Percentiles rank a stretch among this genome's conserved stretches.
phyloP scores from a whole-genome alignment of 2,329 filamentous ascomycete species.

The Colletotrichum orbiculare region DNA sequence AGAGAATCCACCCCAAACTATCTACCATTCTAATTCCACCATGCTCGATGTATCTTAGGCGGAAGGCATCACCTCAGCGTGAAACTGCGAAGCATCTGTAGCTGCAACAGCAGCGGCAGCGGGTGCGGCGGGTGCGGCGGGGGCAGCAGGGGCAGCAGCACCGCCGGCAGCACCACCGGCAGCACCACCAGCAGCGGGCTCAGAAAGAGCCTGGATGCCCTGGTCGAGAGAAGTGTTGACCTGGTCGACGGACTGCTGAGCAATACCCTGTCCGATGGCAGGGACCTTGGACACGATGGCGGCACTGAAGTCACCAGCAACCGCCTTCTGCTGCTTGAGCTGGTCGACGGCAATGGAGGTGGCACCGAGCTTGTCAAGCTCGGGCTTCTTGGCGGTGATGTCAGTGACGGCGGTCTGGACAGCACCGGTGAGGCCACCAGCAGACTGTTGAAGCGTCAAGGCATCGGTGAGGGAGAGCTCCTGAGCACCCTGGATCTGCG shows the following conservation, averaged over 20 bases:
- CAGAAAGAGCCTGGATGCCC: constrained; percentile 38
- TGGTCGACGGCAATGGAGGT: constrained; percentile 40
- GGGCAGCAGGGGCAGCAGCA: constrained; percentile 7
- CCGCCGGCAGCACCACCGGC: constrained; percentile 18
- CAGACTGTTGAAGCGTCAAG: constrained; percentile 39
- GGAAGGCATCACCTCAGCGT: constrained; percentile 28
- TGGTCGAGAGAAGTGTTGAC: constrained; percentile 39
- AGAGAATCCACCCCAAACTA: too few relatives aligned
- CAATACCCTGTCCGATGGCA: constrained; percentile 42
- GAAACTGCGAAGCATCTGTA: constrained; percentile 12
- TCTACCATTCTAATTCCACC: not conserved
- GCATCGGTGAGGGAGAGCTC: constrained; percentile 40
- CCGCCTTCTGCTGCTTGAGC: constrained; percentile 41
- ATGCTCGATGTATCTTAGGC: too few relatives aligned
- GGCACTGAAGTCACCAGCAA: constrained; percentile 39
- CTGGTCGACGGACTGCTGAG: constrained; percentile 42
- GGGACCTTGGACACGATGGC: constrained; percentile 43
- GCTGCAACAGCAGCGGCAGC: not conserved
- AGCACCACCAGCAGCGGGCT: constrained; percentile 15
- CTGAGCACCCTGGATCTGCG: constrained; percentile 43
- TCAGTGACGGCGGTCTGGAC: constrained; percentile 40
- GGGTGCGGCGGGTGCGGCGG: constrained; percentile 13
- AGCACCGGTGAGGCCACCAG: constrained; percentile 37
- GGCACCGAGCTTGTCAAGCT: constrained; percentile 43
- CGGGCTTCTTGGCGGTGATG: constrained; percentile 41